phyloP scores from a whole-genome alignment of 1,284 basidiomycete species.

The Rhodotorula sp. region DNA sequence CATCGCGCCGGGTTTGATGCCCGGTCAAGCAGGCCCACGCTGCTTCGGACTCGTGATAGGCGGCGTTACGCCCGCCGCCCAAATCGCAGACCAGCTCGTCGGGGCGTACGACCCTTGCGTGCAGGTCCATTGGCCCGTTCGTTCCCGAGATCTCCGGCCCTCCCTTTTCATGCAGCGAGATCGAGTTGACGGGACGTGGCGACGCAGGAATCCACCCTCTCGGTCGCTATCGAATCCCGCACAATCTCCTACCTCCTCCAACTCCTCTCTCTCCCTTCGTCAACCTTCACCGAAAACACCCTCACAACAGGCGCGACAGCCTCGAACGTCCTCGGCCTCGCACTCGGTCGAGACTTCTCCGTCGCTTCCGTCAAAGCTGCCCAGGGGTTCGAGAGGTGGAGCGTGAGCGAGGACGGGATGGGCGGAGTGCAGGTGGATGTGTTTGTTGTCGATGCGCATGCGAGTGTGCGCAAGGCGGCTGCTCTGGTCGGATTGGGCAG shows the following conservation, averaged over 20 bases:
- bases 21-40: slow-evolving; percentile 51
- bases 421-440: slow-evolving; percentile 51
- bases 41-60: slow-evolving; percentile 55
- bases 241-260: slow-evolving; percentile 53
- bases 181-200: neutral
- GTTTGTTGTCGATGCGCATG: slow-evolving; percentile 54
- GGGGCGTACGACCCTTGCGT: slow-evolving; percentile 51
- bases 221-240: slow-evolving; percentile 52
- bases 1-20: slow-evolving; percentile 50
- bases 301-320: slow-evolving; percentile 57
- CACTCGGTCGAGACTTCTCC: slow-evolving; percentile 41
- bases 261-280: slow-evolving; percentile 50
- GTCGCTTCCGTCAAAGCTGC: slow-evolving; percentile 29
- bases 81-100: slow-evolving; percentile 51
- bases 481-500: slow-evolving; percentile 54
- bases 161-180: neutral
- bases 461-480: slow-evolving; percentile 55
- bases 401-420: slow-evolving; percentile 52
- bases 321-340: slow-evolving; percentile 55
- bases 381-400: slow-evolving; percentile 45
- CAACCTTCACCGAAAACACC: slow-evolving; percentile 51
- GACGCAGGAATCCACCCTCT: slow-evolving; percentile 43
- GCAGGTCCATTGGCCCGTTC: slow-evolving; percentile 48
- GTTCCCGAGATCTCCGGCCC: neutral
- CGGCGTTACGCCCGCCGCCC: slow-evolving; percentile 49